phyloP scores from a whole-genome alignment of 2,329 filamentous ascomycete genomes.

The Cladosporium phlei region DNA sequence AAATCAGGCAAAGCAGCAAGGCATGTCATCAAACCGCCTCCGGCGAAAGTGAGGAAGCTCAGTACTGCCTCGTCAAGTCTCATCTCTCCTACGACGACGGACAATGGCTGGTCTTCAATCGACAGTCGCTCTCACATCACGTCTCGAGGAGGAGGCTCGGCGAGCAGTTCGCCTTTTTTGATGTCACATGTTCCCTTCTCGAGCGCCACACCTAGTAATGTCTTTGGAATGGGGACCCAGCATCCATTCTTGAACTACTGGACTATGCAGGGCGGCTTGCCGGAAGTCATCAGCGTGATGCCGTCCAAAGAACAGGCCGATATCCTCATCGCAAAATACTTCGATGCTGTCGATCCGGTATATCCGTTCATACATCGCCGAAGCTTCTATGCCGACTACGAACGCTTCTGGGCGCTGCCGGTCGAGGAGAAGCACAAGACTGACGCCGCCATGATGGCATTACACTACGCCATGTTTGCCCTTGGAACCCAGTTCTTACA shows the following conservation, averaged over 20 bases:
- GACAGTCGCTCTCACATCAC: conserved; percentile 20
- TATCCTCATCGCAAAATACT: conserved; percentile 55
- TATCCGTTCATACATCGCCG: conserved; percentile 75
- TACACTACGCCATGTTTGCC: conserved; percentile 73
- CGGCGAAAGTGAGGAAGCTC: conserved; percentile 31
- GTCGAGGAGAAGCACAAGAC: conserved; percentile 53
- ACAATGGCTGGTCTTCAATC: conserved; percentile 27
- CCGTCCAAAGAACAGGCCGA: conserved; percentile 73
- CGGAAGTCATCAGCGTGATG: conserved; percentile 69
- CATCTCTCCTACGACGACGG: conserved; percentile 23
- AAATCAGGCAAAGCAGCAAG: too few species aligned
- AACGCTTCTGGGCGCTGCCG: conserved; percentile 66
- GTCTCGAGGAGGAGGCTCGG: conserved; percentile 2
- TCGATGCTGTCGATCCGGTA: conserved; percentile 66
- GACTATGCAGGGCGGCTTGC: conserved; percentile 70
- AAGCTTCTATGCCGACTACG: conserved; percentile 72
- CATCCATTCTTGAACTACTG: conserved; percentile 81
- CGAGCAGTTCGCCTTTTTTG: conserved; percentile 43
- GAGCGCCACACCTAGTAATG: conserved; percentile 64
- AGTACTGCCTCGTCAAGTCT: conserved; percentile 23
- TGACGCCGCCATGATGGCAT: conserved; percentile 65
- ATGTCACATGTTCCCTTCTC: conserved; percentile 71
- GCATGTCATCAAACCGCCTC: conserved; percentile 31
- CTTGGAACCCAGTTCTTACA: conserved; percentile 74
- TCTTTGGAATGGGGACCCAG: conserved; percentile 75